phyloP scores from a whole-genome alignment of 2,329 filamentous ascomycete species.

The Claviceps arundinis region DNA sequence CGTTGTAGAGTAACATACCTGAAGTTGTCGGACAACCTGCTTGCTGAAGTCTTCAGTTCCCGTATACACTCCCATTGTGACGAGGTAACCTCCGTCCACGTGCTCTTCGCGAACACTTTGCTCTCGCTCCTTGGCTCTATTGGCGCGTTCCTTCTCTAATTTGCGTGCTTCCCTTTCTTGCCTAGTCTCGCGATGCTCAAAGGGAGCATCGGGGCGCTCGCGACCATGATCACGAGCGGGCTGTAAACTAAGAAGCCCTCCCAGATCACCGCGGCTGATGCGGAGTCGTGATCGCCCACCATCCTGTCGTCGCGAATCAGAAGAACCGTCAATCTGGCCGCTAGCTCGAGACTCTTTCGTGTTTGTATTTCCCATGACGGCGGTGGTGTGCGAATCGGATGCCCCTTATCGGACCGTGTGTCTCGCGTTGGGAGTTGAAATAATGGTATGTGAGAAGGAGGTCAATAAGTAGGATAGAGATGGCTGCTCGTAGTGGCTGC shows the following conservation, averaged over 20 bases:
- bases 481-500: neutral
- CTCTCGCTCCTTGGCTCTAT: constrained; percentile 72
- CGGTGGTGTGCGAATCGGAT: neutral
- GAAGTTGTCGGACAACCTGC: constrained; percentile 70
- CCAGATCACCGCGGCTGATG: constrained; percentile 31
- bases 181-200: constrained; percentile 69
- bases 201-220: constrained; percentile 27
- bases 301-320: constrained; percentile 8
- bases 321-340: constrained; percentile 11
- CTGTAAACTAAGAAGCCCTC: constrained; percentile 30
- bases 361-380: constrained; percentile 25
- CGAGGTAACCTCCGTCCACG: constrained; percentile 86
- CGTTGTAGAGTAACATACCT: constrained; percentile 41
- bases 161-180: constrained; percentile 82
- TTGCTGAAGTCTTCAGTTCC: constrained; percentile 92
- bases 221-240: constrained; percentile 23
- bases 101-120: constrained; percentile 83
- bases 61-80: constrained; percentile 88
- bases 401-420: too few species aligned
- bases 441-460: neutral
- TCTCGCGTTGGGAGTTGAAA: too few species aligned
- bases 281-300: constrained; percentile 14
- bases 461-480: neutral
- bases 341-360: constrained; percentile 25
- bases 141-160: constrained; percentile 65